A percentile compares a stretch with the other conserved stretches of the same genome.
Conservation (phyloP, 1,284 basidiomycete genomes). For the Naganishia albida region DNA sequence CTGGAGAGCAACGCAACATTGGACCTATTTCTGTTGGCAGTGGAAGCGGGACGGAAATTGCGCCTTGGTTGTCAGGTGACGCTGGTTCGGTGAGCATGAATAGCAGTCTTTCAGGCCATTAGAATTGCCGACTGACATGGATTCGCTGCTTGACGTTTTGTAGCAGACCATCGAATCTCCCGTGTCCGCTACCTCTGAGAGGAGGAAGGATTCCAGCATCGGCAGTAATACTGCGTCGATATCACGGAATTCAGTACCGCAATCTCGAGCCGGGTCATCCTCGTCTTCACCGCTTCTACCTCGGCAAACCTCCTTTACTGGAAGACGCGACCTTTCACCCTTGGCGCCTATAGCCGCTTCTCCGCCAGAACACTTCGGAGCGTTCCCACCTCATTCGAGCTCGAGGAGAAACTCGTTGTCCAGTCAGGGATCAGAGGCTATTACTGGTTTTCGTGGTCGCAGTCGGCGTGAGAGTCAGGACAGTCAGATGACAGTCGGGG, state of each 20-base stretch:
- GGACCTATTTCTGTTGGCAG: neutral
- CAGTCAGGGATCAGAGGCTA: conserved; percentile 8
- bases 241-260: neutral
- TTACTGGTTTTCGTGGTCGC: neutral
- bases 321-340: conserved; percentile 12
- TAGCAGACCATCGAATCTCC: neutral
- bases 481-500: conserved; percentile 11
- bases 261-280: neutral
- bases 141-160: neutral
- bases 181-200: neutral
- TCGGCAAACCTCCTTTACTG: conserved; percentile 8
- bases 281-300: conserved; percentile 6
- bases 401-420: conserved; percentile 13
- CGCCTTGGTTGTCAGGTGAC: conserved; percentile 28
- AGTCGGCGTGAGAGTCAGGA: conserved; percentile 22
- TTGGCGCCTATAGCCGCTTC: conserved; percentile 21
- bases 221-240: neutral
- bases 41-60: conserved; percentile 15
- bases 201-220: conserved; percentile 3
- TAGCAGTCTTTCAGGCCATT: too few relatives aligned
- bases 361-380: conserved; percentile 16
- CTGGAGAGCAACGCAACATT: neutral
- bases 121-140: neutral
- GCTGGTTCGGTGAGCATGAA: neutral
- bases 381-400: neutral